These are phyloP conservation scores for Coniferiporia sulphurascens DNA, from an alignment of 1,284 basidiomycete species.

Conservation along the genomic window DNA sequence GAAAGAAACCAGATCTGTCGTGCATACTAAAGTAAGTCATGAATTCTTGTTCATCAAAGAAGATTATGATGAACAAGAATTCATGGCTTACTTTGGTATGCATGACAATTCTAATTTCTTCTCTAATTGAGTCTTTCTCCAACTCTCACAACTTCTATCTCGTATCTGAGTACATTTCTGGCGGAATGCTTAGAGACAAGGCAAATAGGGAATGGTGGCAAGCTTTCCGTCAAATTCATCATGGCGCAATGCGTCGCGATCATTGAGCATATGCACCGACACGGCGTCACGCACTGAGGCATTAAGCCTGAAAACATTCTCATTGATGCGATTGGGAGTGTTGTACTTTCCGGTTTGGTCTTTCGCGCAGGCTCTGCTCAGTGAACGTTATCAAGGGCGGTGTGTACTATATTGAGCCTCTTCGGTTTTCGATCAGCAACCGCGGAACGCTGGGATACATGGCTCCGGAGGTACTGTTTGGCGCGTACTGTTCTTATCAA, in stretches of 20 bases:
- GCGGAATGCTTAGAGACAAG: neutral
- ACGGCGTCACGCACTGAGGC: constrained; percentile 61
- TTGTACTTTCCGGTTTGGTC: constrained; percentile 59
- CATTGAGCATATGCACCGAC: neutral
- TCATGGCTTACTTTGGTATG: too few species aligned
- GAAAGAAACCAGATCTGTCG: too few species aligned
- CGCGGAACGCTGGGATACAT: constrained; percentile 61
- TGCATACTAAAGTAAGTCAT: too few species aligned
- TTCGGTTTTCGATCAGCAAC: constrained; percentile 49
- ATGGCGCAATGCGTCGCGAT: neutral
- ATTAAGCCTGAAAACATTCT: constrained; percentile 66
- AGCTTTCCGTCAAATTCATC: neutral
- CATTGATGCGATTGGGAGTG: constrained; percentile 40
- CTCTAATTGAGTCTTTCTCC: constrained; percentile 3
- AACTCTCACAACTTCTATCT: constrained; percentile 6
- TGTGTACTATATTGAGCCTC: neutral
- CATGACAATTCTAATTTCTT: neutral
- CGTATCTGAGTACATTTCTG: neutral
- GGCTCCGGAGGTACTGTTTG: constrained; percentile 62
- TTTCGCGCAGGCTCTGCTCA: constrained; percentile 30
- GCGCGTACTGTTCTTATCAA: constrained; percentile 60
- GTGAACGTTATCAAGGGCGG: constrained; percentile 31
- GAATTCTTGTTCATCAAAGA: too few species aligned
- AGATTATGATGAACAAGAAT: too few species aligned
- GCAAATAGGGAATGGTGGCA: neutral